Percentiles rank a stretch among this genome's conserved stretches.
These are phyloP conservation scores for Oleoguttula mirabilis DNA, from an alignment of 495 filamentous ascomycete species.

Conservation along the genomic window DNA sequence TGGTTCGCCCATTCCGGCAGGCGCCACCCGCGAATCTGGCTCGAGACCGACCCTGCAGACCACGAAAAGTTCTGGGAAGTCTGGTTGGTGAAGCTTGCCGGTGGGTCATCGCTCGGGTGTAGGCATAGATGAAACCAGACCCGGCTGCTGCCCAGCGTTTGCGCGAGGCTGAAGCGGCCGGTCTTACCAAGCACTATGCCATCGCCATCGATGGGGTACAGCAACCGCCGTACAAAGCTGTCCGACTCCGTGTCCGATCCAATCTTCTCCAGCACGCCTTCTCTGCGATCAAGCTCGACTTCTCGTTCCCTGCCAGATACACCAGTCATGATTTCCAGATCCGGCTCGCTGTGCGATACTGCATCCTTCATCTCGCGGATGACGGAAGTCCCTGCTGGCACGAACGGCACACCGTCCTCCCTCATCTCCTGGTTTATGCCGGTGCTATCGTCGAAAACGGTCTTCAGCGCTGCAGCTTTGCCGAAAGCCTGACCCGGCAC, in stretches of 20 bases:
- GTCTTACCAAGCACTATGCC: slow-evolving; percentile 60
- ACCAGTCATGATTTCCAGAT: slow-evolving; percentile 64
- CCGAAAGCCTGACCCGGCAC: slow-evolving; percentile 67
- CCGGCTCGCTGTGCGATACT: slow-evolving; percentile 63
- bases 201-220: slow-evolving; percentile 66
- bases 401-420: slow-evolving; percentile 71
- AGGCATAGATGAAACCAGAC: slow-evolving; percentile 92
- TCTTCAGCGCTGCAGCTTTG: slow-evolving; percentile 73
- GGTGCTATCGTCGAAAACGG: slow-evolving; percentile 79
- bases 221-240: slow-evolving; percentile 68
- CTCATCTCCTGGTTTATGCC: slow-evolving; percentile 97
- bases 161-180: slow-evolving; percentile 62
- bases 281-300: slow-evolving; percentile 64
- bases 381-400: slow-evolving; percentile 59
- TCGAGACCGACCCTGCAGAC: slow-evolving; percentile 84
- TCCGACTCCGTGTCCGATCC: slow-evolving; percentile 68
- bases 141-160: slow-evolving; percentile 61
- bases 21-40: slow-evolving; percentile 84
- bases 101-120: slow-evolving; percentile 80
- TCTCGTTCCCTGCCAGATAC: slow-evolving; percentile 58
- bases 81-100: slow-evolving; percentile 51
- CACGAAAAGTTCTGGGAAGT: slow-evolving; percentile 56
- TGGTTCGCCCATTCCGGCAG: slow-evolving; percentile 94
- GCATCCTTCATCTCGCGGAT: slow-evolving; percentile 74
- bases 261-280: slow-evolving; percentile 75